Conservation (phyloP, 371 early-diverging fungal species). For the Lichtheimia ornata region DNA sequence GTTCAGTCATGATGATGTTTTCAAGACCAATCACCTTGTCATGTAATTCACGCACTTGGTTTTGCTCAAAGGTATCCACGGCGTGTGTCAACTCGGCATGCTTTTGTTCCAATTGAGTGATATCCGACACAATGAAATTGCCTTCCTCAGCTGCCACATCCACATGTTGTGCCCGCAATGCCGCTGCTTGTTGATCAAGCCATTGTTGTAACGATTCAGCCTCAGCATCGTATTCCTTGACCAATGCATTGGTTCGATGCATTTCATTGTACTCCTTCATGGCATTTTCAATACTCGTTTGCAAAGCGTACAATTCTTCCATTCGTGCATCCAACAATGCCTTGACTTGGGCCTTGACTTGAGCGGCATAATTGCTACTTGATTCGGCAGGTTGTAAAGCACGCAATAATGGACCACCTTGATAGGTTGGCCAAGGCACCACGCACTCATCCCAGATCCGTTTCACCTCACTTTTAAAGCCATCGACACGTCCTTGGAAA, state of each 20-base stretch:
- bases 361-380: slow-evolving; percentile 8
- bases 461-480: slow-evolving; percentile 30
- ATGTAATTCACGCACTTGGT: slow-evolving; percentile 29
- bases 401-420: slow-evolving; percentile 22
- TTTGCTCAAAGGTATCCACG: slow-evolving; percentile 31
- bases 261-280: slow-evolving; percentile 25
- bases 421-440: slow-evolving; percentile 34
- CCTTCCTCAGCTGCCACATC: slow-evolving; percentile 40
- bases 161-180: slow-evolving; percentile 28
- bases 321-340: slow-evolving; percentile 31
- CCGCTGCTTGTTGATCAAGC: slow-evolving; percentile 34
- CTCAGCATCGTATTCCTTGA: slow-evolving; percentile 31
- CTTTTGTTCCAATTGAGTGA: slow-evolving; percentile 20
- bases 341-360: slow-evolving; percentile 23
- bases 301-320: slow-evolving; percentile 22
- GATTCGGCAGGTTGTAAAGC: slow-evolving; percentile 17
- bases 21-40: slow-evolving; percentile 33
- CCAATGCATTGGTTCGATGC: slow-evolving; percentile 23
- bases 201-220: slow-evolving; percentile 31
- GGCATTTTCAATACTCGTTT: slow-evolving; percentile 24
- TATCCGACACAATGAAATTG: slow-evolving; percentile 13
- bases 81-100: slow-evolving; percentile 17
- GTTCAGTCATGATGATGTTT: slow-evolving; percentile 28
- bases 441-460: slow-evolving; percentile 28
- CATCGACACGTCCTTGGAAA: slow-evolving; percentile 24